Conservation (phyloP, 2,329 filamentous ascomycete species). For the Alternaria rosae region DNA sequence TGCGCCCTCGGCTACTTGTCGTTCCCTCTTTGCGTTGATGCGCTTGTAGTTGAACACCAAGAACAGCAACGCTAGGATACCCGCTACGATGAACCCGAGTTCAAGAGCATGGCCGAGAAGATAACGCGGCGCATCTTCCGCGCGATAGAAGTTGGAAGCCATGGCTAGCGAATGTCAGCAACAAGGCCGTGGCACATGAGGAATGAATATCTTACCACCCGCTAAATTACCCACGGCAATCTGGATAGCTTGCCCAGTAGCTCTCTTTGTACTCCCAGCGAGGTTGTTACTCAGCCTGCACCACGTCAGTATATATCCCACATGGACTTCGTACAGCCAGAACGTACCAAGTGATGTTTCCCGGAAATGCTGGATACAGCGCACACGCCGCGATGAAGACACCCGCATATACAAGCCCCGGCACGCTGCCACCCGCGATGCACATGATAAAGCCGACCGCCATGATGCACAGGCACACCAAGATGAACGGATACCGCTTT, state of each 20-base stretch:
- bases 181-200: background rate
- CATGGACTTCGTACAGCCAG: too few relatives aligned
- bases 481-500: constrained; percentile 46
- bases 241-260: constrained; percentile 58
- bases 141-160: constrained; percentile 75
- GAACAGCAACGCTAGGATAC: constrained; percentile 55
- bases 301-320: too few relatives aligned
- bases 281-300: constrained; percentile 66
- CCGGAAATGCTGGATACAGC: constrained; percentile 49
- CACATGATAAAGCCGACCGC: constrained; percentile 50
- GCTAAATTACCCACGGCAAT: constrained; percentile 59
- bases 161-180: constrained; percentile 58
- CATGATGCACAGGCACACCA: constrained; percentile 43
- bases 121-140: constrained; percentile 58
- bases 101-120: constrained; percentile 61
- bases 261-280: constrained; percentile 61
- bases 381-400: constrained; percentile 49
- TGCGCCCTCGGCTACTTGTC: constrained; percentile 45
- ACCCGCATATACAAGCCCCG: constrained; percentile 48
- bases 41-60: constrained; percentile 61
- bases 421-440: constrained; percentile 35
- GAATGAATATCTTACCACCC: constrained; percentile 27
- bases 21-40: constrained; percentile 65
- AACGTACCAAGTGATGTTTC: constrained; percentile 57
- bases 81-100: constrained; percentile 58